Percentiles rank a stretch among this genome's conserved stretches.
Conservation (phyloP, 306 rosid genomes). For the Cucurbita maxima region DNA sequence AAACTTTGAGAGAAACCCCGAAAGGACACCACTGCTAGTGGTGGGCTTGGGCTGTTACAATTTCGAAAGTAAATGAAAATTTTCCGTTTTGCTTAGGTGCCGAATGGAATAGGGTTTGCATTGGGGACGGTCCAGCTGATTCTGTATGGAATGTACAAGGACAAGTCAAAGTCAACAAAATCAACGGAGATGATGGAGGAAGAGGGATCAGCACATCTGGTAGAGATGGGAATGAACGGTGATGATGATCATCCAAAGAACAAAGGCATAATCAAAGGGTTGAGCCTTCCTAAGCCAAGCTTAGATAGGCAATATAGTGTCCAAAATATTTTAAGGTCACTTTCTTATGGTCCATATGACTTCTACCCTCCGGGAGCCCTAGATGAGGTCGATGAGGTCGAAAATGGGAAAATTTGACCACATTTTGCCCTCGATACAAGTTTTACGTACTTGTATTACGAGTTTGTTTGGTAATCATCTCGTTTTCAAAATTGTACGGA, state of each 20-base stretch:
- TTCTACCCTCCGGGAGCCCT: not conserved
- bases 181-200: conserved; percentile 6
- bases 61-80: not conserved
- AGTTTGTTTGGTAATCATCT: too few relatives aligned
- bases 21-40: too few relatives aligned
- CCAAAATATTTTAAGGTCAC: conserved; percentile 18
- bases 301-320: conserved; percentile 3
- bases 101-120: conserved; percentile 26
- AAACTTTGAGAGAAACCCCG: too few relatives aligned
- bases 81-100: conserved; percentile 15
- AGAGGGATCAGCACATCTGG: not conserved
- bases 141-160: conserved; percentile 21
- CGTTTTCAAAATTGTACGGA: too few relatives aligned
- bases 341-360: conserved; percentile 19
- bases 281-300: conserved; percentile 32
- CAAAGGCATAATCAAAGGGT: conserved; percentile 11
- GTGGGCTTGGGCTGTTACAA: too few relatives aligned
- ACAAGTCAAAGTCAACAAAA: conserved; percentile 9
- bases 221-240: not conserved
- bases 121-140: conserved; percentile 27
- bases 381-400: not conserved
- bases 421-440: too few relatives aligned
- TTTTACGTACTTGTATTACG: too few relatives aligned
- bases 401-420: not conserved
- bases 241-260: not conserved